Percentiles rank a stretch among this genome's conserved stretches.
These are phyloP conservation scores for Pythium brachiatum DNA, from an alignment of 352 stramenopile species.

Conservation along the genomic window DNA sequence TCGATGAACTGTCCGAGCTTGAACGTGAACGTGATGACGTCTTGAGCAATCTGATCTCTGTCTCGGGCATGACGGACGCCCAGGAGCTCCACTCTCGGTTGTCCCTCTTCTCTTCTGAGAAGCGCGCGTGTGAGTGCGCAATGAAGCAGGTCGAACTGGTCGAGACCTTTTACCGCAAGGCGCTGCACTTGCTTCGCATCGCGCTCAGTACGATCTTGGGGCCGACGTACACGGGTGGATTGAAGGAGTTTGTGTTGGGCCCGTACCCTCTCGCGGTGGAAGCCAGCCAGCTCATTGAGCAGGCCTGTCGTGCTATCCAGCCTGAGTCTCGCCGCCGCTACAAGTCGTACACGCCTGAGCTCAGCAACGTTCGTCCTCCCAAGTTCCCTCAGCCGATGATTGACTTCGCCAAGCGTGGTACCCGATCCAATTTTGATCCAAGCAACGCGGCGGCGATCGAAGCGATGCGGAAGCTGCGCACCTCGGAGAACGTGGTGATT, in stretches of 20 bases:
- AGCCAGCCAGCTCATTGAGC: constrained; percentile 70
- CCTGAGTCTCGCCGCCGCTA: constrained; percentile 76
- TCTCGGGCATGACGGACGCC: constrained; percentile 56
- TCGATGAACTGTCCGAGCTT: constrained; percentile 56
- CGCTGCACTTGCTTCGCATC: constrained; percentile 63
- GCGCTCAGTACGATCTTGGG: constrained; percentile 71
- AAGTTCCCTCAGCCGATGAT: constrained; percentile 51
- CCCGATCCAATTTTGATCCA: constrained; percentile 32
- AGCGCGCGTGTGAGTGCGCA: constrained; percentile 71
- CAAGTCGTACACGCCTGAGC: constrained; percentile 49
- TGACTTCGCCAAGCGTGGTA: constrained; percentile 44
- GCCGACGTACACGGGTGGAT: constrained; percentile 62
- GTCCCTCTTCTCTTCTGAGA: constrained; percentile 71
- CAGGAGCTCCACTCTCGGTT: constrained; percentile 73
- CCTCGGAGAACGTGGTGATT: constrained; percentile 79
- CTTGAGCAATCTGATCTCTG: constrained; percentile 57
- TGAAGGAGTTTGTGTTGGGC: constrained; percentile 73
- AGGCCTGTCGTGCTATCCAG: constrained; percentile 66
- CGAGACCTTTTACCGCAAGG: constrained; percentile 72
- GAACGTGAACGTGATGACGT: constrained; percentile 76
- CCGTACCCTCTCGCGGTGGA: constrained; percentile 77
- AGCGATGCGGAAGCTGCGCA: constrained; percentile 74
- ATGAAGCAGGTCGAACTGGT: constrained; percentile 75
- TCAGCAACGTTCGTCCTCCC: constrained; percentile 39
- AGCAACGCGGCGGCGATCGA: constrained; percentile 55